A percentile compares a stretch with the other conserved stretches of the same genome.
These are phyloP conservation scores for Hirschioporus abietinus DNA, from an alignment of 768 basidiomycete species.

Conservation along the genomic window DNA sequence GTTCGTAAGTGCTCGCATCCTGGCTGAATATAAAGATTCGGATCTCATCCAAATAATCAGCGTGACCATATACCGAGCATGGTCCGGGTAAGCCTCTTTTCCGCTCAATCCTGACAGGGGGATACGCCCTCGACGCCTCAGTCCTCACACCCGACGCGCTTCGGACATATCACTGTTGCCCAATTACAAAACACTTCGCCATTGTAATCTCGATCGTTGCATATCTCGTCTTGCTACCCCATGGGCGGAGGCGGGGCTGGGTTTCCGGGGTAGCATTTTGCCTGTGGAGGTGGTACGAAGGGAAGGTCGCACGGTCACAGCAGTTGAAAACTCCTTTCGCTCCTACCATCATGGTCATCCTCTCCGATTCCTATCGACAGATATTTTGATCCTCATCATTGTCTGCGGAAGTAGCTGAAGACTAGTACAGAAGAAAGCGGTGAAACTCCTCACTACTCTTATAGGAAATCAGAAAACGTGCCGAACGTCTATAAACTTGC, in stretches of 20 bases:
- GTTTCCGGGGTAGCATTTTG: not conserved
- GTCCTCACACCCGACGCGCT: too few species aligned
- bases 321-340: not conserved
- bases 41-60: not conserved
- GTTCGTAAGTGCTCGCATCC: not conserved
- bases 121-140: not conserved
- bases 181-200: too few species aligned
- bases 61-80: not conserved
- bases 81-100: not conserved
- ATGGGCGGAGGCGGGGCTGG: not conserved
- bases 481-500: too few species aligned
- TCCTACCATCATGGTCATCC: not conserved
- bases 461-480: too few species aligned
- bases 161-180: too few species aligned
- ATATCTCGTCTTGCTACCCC: not conserved
- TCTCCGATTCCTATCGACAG: not conserved
- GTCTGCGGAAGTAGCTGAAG: too few species aligned
- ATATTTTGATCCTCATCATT: too few species aligned
- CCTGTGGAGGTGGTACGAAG: not conserved
- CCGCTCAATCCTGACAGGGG: not conserved
- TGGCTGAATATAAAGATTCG: not conserved
- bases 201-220: too few species aligned
- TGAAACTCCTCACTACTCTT: too few species aligned
- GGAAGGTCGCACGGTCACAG: not conserved
- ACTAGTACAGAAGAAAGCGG: too few species aligned